phyloP scores from a whole-genome alignment of 768 basidiomycete species.

The Terana coerulea region DNA sequence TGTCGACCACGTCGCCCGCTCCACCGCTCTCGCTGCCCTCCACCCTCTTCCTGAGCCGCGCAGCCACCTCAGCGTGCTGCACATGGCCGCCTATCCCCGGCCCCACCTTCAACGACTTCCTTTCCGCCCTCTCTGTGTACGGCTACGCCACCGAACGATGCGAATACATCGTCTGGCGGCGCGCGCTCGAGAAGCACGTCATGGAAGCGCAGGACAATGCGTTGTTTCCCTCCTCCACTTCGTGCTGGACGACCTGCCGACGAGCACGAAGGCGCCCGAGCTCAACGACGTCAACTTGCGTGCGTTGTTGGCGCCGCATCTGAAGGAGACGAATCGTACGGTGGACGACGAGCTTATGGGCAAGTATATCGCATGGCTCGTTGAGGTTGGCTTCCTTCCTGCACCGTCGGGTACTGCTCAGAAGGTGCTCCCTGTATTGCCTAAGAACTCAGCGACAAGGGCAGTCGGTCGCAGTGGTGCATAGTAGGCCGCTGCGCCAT shows the following conservation, averaged over 20 bases:
- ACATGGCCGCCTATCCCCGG: conserved; percentile 81
- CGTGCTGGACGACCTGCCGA: conserved; percentile 95
- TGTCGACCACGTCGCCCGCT: conserved; percentile 91
- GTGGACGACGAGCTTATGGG: conserved; percentile 80
- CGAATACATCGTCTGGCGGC: conserved; percentile 91
- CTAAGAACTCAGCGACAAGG: conserved; percentile 37
- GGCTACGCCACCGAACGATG: conserved; percentile 76
- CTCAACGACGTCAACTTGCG: conserved; percentile 83
- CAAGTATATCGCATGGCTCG: conserved; percentile 88
- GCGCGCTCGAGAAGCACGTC: conserved; percentile 91
- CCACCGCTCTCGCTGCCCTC: conserved; percentile 70
- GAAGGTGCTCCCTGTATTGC: conserved; percentile 49
- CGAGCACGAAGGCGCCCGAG: conserved; percentile 90
- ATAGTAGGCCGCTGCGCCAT: too few relatives aligned
- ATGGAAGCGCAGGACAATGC: conserved; percentile 95
- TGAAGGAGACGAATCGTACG: conserved; percentile 40
- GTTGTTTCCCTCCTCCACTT: conserved; percentile 97
- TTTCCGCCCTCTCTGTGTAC: conserved; percentile 68
- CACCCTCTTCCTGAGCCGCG: conserved; percentile 43
- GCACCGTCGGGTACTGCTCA: conserved; percentile 39
- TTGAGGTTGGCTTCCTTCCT: conserved; percentile 79
- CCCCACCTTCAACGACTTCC: conserved; percentile 87
- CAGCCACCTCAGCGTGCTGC: conserved; percentile 55
- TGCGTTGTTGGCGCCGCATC: conserved; percentile 50
- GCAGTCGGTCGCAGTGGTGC: conserved; percentile 68